Conservation (phyloP, 1,139 yeast species). For the Candida dubliniensis region DNA sequence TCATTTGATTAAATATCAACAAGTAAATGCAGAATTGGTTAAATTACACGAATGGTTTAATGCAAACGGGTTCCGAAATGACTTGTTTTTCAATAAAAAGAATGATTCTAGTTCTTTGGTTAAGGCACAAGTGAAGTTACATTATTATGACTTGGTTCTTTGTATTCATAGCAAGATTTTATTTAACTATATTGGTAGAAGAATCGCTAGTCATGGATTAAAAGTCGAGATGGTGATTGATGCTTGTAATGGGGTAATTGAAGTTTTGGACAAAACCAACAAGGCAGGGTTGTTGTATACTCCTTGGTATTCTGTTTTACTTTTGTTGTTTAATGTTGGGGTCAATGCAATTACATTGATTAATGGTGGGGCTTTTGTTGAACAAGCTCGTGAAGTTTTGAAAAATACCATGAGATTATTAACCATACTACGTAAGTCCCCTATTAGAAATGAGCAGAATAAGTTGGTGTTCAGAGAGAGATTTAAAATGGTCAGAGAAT, state of each 20-base stretch:
- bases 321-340: slow-evolving; percentile 49
- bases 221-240: slow-evolving; percentile 34
- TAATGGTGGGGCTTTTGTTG: slow-evolving; percentile 38
- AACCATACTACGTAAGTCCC: slow-evolving; percentile 28
- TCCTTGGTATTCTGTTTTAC: slow-evolving; percentile 58
- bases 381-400: slow-evolving; percentile 27
- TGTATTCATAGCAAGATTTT: slow-evolving; percentile 38
- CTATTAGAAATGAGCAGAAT: slow-evolving; percentile 34
- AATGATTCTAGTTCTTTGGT: slow-evolving; percentile 22
- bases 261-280: slow-evolving; percentile 33
- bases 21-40: slow-evolving; percentile 34
- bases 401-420: slow-evolving; percentile 28
- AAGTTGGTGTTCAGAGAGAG: slow-evolving; percentile 40
- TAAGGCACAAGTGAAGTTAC: slow-evolving; percentile 40
- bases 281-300: slow-evolving; percentile 36
- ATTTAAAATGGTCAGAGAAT: slow-evolving; percentile 61
- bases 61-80: slow-evolving; percentile 36
- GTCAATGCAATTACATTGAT: slow-evolving; percentile 46
- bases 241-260: slow-evolving; percentile 37
- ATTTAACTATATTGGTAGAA: slow-evolving; percentile 36
- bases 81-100: slow-evolving; percentile 24
- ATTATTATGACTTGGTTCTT: slow-evolving; percentile 41
- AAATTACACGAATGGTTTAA: slow-evolving; percentile 36
- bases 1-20: slow-evolving; percentile 32
- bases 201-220: slow-evolving; percentile 33